Evolutionary conservation across 2,329 filamentous ascomycete species (phyloP).

Genomic region (Phaeosphaeriaceae sp.): DNA sequence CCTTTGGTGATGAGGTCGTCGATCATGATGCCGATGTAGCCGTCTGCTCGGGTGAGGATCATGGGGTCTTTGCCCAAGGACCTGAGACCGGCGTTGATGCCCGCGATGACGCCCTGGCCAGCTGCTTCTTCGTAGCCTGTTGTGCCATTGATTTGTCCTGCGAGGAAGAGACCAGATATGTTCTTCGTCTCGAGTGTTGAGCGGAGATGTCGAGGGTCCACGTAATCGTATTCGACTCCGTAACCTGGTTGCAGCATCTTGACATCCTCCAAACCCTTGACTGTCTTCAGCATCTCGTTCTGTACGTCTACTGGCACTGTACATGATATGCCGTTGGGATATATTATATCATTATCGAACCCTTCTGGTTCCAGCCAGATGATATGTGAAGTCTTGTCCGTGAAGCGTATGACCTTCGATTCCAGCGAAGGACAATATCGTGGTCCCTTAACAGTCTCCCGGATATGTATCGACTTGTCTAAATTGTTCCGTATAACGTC

Average conservation of each 20-base stretch:
- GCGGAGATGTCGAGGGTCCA: constrained; percentile 86
- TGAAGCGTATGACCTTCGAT: constrained; percentile 89
- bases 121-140: constrained; percentile 98
- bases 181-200: constrained; percentile 94
- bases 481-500: constrained; percentile 85
- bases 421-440: constrained; percentile 96
- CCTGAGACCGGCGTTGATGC: constrained; percentile 90
- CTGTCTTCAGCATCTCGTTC: constrained; percentile 81
- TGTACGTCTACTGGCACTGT: constrained; percentile 91
- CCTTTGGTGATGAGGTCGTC: constrained; percentile 97
- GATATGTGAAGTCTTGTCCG: constrained; percentile 80
- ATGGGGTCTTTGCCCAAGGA: constrained; percentile 71
- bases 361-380: constrained; percentile 98
- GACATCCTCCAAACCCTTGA: constrained; percentile 86
- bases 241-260: constrained; percentile 95
- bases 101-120: constrained; percentile 89
- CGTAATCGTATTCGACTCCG: constrained; percentile 98
- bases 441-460: constrained; percentile 92
- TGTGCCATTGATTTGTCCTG: constrained; percentile 94
- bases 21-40: constrained; percentile 98
- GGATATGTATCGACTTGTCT: constrained; percentile 95
- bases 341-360: constrained; percentile 86
- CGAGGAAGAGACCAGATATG: constrained; percentile 86
- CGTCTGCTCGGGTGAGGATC: constrained; percentile 79
- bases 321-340: constrained; percentile 97